These are phyloP conservation scores for Ophiostoma sp. DNA, from an alignment of 2,329 filamentous ascomycete species.

Conservation along the genomic window DNA sequence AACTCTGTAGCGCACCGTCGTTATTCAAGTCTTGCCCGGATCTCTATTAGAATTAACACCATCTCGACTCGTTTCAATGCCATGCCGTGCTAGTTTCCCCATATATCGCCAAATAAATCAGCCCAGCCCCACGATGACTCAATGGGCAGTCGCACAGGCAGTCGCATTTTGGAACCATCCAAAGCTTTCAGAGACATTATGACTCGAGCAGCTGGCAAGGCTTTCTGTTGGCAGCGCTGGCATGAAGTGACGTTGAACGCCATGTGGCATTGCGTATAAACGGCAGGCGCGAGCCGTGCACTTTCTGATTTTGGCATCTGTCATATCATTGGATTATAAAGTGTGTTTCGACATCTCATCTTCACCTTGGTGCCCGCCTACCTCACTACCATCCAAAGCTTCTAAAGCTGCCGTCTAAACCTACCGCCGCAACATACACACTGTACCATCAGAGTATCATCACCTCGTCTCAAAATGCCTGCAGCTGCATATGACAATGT, in stretches of 20 bases:
- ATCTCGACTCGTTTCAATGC: neutral
- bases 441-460: neutral
- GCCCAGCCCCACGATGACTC: conserved; percentile 2
- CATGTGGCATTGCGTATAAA: neutral
- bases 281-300: neutral
- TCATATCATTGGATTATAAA: neutral
- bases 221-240: neutral
- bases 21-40: neutral
- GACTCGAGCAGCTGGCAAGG: neutral
- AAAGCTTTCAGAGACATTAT: neutral
- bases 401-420: too few species aligned
- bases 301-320: neutral
- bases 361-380: neutral
- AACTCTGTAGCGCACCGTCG: neutral
- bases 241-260: neutral
- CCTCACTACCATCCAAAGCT: too few species aligned
- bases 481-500: conserved; percentile 8
- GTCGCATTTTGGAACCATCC: neutral
- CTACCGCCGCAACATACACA: too few species aligned
- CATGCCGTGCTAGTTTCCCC: neutral
- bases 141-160: neutral
- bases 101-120: neutral
- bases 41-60: neutral
- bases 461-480: neutral
- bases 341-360: neutral